Conservation (phyloP, 129 eudicot genomes). For the Saposhnikovia divaricata region DNA sequence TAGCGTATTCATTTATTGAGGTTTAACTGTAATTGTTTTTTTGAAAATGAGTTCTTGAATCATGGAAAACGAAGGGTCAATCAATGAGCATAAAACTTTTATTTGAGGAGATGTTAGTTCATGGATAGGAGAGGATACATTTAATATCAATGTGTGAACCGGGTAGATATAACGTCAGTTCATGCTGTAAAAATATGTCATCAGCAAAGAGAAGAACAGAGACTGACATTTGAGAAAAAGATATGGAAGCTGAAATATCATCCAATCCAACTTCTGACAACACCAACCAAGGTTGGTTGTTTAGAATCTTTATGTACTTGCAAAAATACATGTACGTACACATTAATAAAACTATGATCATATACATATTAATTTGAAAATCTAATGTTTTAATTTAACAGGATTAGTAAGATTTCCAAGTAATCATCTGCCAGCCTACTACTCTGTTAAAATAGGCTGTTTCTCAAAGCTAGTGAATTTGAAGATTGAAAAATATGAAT, state of each 20-base stretch:
- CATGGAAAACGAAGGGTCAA: too few relatives aligned
- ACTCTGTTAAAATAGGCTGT: background rate
- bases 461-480: background rate
- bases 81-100: too few relatives aligned
- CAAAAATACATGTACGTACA: too few relatives aligned
- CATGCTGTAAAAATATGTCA: too few relatives aligned
- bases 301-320: background rate
- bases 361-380: too few relatives aligned
- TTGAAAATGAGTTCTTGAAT: too few relatives aligned
- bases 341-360: too few relatives aligned
- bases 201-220: background rate
- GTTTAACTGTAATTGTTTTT: too few relatives aligned
- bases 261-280: background rate
- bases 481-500: background rate
- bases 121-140: too few relatives aligned
- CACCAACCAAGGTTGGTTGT: background rate
- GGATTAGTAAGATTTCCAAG: background rate
- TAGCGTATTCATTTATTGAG: too few relatives aligned
- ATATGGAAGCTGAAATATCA: background rate
- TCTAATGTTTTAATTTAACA: background rate
- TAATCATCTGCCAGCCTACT: background rate
- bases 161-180: background rate
- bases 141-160: background rate
- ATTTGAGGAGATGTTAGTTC: too few relatives aligned
- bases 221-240: background rate